phyloP scores from a whole-genome alignment of 805 yeast genomes.

The Saccharomycopsis fibuligera region DNA sequence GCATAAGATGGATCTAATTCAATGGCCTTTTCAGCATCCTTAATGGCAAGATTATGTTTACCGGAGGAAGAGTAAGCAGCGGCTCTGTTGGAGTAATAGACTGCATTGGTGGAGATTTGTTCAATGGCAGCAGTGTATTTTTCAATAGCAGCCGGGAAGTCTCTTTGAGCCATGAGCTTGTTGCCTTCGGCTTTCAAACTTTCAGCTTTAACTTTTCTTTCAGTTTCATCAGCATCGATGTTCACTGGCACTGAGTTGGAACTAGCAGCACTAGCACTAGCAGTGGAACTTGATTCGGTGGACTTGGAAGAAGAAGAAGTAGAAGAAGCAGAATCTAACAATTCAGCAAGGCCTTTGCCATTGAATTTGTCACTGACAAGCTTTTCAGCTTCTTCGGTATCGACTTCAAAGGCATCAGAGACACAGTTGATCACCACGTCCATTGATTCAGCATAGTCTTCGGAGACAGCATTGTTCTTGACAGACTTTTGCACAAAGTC shows the following conservation, averaged over 20 bases:
- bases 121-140: conserved; percentile 79
- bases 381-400: conserved; percentile 39
- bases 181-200: conserved; percentile 81
- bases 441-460: conserved; percentile 80
- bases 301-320: conserved; percentile 23
- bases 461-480: conserved; percentile 54
- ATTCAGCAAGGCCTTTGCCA: conserved; percentile 42
- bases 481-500: conserved; percentile 60
- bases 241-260: conserved; percentile 34
- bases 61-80: conserved; percentile 85
- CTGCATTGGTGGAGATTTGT: conserved; percentile 63
- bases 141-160: conserved; percentile 64
- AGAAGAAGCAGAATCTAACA: conserved; percentile 31
- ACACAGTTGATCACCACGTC: conserved; percentile 94
- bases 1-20: conserved; percentile 72
- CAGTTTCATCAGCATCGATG: conserved; percentile 37
- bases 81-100: conserved; percentile 89
- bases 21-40: conserved; percentile 80
- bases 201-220: conserved; percentile 69
- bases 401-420: conserved; percentile 74
- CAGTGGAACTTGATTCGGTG: conserved; percentile 22
- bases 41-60: conserved; percentile 69
- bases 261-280: neutral
- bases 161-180: conserved; percentile 75
- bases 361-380: conserved; percentile 34